These are phyloP conservation scores for Dioszegia crocea DNA, from an alignment of 768 basidiomycete species.

Conservation along the genomic window DNA sequence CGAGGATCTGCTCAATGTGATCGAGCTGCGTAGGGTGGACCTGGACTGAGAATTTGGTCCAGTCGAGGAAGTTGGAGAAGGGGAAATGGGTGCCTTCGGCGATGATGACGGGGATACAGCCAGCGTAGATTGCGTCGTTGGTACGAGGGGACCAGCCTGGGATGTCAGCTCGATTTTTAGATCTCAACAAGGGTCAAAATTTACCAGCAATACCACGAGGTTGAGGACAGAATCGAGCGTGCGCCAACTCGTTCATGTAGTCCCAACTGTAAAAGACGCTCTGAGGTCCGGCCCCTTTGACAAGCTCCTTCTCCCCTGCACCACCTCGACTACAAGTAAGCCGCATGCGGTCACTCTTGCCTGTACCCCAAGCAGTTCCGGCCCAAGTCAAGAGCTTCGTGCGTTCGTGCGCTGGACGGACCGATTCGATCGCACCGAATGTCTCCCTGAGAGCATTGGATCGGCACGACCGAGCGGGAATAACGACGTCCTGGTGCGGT, in stretches of 20 bases:
- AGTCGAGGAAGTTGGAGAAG: conserved; percentile 51
- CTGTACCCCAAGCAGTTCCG: conserved; percentile 50
- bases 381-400: conserved; percentile 41
- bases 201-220: conserved; percentile 46
- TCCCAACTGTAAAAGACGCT: conserved; percentile 39
- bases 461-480: conserved; percentile 47
- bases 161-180: neutral
- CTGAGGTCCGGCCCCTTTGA: conserved; percentile 36
- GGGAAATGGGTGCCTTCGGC: conserved; percentile 52
- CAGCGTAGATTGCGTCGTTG: conserved; percentile 52
- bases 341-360: conserved; percentile 38
- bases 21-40: conserved; percentile 51
- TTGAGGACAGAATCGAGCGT: conserved; percentile 46
- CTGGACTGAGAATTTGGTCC: conserved; percentile 51
- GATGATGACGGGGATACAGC: conserved; percentile 53
- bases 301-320: conserved; percentile 28
- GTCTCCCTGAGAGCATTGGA: conserved; percentile 31
- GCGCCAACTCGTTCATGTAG: conserved; percentile 44
- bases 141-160: conserved; percentile 51
- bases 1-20: conserved; percentile 49
- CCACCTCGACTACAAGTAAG: conserved; percentile 44
- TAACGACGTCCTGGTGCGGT: conserved; percentile 49
- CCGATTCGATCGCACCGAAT: conserved; percentile 33
- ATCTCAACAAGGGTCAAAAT: conserved; percentile 10
- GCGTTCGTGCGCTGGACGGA: conserved; percentile 39